phyloP scores from a whole-genome alignment of 805 yeast genomes.

The Kodamaea lidongshanica region DNA sequence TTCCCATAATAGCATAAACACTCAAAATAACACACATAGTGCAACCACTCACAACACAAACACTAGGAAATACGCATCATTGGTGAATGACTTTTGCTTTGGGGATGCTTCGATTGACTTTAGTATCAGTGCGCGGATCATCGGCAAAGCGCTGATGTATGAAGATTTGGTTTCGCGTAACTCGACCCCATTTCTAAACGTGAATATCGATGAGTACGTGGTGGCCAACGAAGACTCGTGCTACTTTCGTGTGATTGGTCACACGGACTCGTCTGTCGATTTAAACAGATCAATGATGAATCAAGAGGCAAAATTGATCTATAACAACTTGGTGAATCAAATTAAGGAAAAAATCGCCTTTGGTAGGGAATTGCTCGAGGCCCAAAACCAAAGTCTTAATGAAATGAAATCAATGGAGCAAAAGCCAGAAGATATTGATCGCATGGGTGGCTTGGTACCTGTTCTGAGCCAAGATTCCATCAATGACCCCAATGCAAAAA shows the following conservation, averaged over 20 bases:
- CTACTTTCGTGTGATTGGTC: constrained; percentile 21
- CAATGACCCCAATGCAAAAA: neutral
- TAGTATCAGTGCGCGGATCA: constrained; percentile 30
- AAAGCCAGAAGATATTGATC: neutral
- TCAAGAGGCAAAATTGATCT: constrained; percentile 30
- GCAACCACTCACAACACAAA: constrained; percentile 1
- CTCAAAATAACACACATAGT: constrained; percentile 1
- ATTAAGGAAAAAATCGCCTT: constrained; percentile 23
- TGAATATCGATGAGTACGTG: constrained; percentile 23
- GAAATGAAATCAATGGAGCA: neutral
- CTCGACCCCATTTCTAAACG: constrained; percentile 11
- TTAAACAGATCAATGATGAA: constrained; percentile 25
- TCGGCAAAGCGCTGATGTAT: constrained; percentile 31
- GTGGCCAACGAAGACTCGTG: constrained; percentile 24
- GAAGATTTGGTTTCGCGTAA: constrained; percentile 13
- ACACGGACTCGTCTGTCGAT: constrained; percentile 20
- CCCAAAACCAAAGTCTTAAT: constrained; percentile 2
- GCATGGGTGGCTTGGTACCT: neutral
- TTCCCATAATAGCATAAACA: constrained; percentile 3
- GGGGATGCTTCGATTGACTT: constrained; percentile 26
- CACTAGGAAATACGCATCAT: constrained; percentile 16
- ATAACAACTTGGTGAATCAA: constrained; percentile 20
- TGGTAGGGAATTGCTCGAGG: constrained; percentile 18
- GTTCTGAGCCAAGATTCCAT: neutral
- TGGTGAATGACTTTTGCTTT: constrained; percentile 25